Base-by-base conservation (phyloP, 2,329 filamentous ascomycete species). In the Colletotrichum paranaense region DNA sequence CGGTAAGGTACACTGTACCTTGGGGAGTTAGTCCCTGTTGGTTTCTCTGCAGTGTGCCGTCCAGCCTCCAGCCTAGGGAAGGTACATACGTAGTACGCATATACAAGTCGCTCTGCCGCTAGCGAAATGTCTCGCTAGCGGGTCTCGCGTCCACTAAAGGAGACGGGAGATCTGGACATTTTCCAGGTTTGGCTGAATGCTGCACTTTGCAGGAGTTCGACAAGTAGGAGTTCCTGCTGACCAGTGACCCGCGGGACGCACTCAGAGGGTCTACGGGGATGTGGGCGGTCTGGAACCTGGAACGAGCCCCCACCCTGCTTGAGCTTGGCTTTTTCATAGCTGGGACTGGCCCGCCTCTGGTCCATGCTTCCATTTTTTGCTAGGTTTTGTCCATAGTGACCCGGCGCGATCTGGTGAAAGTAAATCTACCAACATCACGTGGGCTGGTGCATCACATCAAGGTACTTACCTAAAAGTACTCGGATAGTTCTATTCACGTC, bases 211-310 rank as follows among this genome's bases (percentile, higher is more conserved):
- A 49, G 42, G 16, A 42, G 16, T 42, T 19, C 38, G 4, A 32
- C 30, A 8, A 28, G 6, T 19, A 49, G 32, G 11, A 35, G 32
- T 35, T 35, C 32, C 8, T 49, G 42, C 42, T 49, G 42, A 49
- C 42, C 42, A 19, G 42, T 49, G 42, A 49, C 42, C 42, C 42
- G 42, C 19, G 19, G 42, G 42, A 49, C 42, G 42, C 42, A n/a
- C 16, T n/a, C 42, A 49, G 30, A 30, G 62, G 42, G 24, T 28
- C 26, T 42, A 66, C 65, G 66, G 66, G 70, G 70, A 64, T 73
- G 59, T 70, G 55, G 69, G 59, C 53, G 59, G 66, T 72, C 69
- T 72, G 65, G 66, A 63, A 70, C 65, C 69, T 72, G 58, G 69
- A 53, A 72, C 30, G 58, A 67, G 46, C 38, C 42, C 42, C 42